Evolutionary conservation across 306 rosid genomes (phyloP), one percentile per base, ranked within the genome.

Genomic region (Fragaria iinumae): DNA sequence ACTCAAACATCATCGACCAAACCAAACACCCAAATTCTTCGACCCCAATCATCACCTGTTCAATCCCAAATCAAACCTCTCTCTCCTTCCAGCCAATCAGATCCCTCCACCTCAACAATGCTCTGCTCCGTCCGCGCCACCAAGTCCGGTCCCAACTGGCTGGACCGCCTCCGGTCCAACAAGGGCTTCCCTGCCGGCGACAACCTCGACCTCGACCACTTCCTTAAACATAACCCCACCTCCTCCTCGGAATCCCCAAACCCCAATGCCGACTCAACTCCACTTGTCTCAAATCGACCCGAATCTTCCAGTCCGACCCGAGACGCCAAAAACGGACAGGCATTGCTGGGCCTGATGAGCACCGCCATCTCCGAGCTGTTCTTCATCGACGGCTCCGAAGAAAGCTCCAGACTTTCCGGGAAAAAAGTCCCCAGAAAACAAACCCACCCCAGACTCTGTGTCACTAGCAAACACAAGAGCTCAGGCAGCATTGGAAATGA

Each of bases 91-190:
- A 10, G 5, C 72, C 60, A 41, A 55, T 70, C 66, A 27, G 67
- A 71, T 75, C 69, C 11, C 62, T 45, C 55, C 74, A 50, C 52
- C 50, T 72, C 66, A 47, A 9, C 88, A 27, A 93, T 93, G 98
- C 88, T 90, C 84, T 90, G 91, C 79, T 90, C 97, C 6, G 76
- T 73, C 17, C 91, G 14, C 93, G 79, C 86, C 84, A 79, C 71
- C 5, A 91, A 91, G 81, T 79, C 93, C 87, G 84, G 85, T 63
- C 82, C 89, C 1, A 90, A 84, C 77, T 94, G 97, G 99, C 90
- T 95, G 62, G 93, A 90, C 87, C 93, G 99, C 3, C 97, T 95
- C 76, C 93, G 97, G 20, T 90, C 93, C 81, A 89, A 47, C 80
- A 92, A 87, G 74, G 99, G 97, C 52, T 81, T 95, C 76, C 92